phyloP scores from a whole-genome alignment of 2,329 filamentous ascomycete species.

The Botrytis hyacinthi region DNA sequence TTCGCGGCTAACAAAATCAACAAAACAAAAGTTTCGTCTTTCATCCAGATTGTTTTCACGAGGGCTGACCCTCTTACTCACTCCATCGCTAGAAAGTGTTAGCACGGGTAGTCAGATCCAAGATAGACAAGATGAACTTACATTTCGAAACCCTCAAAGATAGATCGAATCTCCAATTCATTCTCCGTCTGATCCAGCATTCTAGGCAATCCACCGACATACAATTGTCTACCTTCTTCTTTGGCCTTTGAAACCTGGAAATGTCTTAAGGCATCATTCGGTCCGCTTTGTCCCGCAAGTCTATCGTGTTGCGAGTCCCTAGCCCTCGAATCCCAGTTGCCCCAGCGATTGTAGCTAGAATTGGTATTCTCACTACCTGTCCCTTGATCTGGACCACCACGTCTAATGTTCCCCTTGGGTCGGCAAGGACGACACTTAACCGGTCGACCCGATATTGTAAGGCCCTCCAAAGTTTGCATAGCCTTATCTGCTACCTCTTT shows the following conservation, averaged over 20 bases:
- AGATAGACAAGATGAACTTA: neutral
- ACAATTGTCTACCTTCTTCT: neutral
- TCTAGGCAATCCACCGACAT: neutral
- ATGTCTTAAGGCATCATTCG: neutral
- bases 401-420: neutral
- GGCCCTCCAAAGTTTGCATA: neutral
- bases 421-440: conserved; percentile 1
- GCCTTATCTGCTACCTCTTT: neutral
- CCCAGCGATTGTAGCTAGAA: neutral
- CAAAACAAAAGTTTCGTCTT: conserved; percentile 7
- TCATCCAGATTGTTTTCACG: neutral
- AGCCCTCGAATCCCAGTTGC: neutral
- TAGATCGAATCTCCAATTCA: conserved; percentile 1
- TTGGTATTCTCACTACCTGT: neutral
- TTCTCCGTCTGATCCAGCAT: conserved; percentile 11
- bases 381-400: neutral
- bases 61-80: conserved; percentile 9
- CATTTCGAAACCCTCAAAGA: conserved; percentile 3
- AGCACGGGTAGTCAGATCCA: neutral
- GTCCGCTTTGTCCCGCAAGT: neutral
- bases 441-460: neutral
- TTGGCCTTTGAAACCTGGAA: neutral
- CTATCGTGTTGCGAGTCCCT: neutral
- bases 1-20: neutral
- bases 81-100: neutral